phyloP scores from a whole-genome alignment of 805 yeast species.

The Scheffersomyces spartinae region DNA sequence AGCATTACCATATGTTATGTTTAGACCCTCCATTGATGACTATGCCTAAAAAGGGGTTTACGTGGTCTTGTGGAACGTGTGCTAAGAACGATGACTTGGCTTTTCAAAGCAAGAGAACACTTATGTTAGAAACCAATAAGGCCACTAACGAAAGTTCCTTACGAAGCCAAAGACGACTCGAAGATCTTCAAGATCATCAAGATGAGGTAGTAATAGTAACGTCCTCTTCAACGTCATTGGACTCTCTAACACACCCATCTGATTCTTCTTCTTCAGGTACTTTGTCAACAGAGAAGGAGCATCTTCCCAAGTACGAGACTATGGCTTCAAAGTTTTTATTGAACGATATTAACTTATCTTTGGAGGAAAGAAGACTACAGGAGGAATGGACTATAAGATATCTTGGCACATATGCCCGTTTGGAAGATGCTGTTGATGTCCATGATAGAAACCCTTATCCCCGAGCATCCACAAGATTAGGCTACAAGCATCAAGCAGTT shows the following conservation, averaged over 20 bases:
- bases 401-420: conserved; percentile 59
- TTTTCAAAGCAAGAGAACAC: conserved; percentile 22
- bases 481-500: conserved; percentile 61
- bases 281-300: too few relatives aligned
- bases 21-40: conserved; percentile 71
- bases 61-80: conserved; percentile 84
- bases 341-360: conserved; percentile 28
- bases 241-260: too few relatives aligned
- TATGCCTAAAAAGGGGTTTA: conserved; percentile 79
- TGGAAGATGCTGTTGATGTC: conserved; percentile 68
- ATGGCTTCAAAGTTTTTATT: conserved; percentile 42
- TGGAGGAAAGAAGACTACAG: conserved; percentile 37
- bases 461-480: conserved; percentile 66
- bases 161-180: too few relatives aligned
- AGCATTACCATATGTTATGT: conserved; percentile 69
- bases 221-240: too few relatives aligned
- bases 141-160: too few relatives aligned
- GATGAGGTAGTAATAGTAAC: too few relatives aligned
- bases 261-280: too few relatives aligned
- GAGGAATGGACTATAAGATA: conserved; percentile 80
- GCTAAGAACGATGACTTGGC: conserved; percentile 43
- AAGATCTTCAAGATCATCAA: conserved; percentile 1
- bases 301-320: conserved; percentile 43
- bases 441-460: conserved; percentile 71
- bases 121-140: too few relatives aligned